phyloP scores from a whole-genome alignment of 148 eudicot species.

The Rhododendron vialii region DNA sequence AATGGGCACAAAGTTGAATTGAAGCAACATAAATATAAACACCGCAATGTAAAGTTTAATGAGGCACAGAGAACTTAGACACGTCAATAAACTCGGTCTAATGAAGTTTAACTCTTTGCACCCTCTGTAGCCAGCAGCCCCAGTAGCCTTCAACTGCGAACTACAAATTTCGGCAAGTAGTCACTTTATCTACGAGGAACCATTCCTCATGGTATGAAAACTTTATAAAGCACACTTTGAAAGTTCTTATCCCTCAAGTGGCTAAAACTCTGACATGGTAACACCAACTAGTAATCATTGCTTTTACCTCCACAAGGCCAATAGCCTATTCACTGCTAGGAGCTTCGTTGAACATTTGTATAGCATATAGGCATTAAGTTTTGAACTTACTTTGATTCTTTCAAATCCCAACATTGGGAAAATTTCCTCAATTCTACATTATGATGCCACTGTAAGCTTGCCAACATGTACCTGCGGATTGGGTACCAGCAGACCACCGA shows the following conservation, averaged over 20 bases:
- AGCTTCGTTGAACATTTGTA: neutral
- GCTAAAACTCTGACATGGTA: neutral
- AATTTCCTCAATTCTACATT: neutral
- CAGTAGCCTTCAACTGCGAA: neutral
- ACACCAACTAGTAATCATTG: neutral
- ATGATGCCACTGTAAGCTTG: neutral
- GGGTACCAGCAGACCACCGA: neutral
- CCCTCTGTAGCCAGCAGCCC: neutral
- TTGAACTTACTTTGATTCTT: neutral
- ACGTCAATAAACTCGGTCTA: neutral
- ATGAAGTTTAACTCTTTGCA: neutral
- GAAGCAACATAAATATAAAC: neutral
- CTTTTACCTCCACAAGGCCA: neutral
- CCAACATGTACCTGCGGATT: neutral
- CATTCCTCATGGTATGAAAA: neutral
- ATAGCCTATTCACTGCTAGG: neutral
- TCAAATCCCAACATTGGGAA: neutral
- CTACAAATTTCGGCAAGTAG: neutral
- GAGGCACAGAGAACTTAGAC: neutral
- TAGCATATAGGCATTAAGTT: neutral
- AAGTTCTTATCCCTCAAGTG: neutral
- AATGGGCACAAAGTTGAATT: neutral
- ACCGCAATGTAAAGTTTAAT: neutral
- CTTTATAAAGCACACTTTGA: neutral
- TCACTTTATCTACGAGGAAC: neutral